Percentiles rank a stretch among this genome's conserved stretches.
Conservation (phyloP, 2,329 filamentous ascomycete species). For the Nectriaceae sp. region DNA sequence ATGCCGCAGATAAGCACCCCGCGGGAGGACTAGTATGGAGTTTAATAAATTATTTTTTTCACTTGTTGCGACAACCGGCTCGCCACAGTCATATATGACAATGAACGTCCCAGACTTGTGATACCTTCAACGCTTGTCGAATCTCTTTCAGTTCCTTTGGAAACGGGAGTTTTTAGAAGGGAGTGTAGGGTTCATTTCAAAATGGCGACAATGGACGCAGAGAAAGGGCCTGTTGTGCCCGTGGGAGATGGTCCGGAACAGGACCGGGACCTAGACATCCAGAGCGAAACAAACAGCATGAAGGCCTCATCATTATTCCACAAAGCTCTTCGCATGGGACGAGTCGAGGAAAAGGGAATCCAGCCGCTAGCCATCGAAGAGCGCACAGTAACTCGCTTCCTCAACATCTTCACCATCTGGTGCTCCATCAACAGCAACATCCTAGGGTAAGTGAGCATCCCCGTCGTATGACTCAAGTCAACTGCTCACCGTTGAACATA, state of each 20-base stretch:
- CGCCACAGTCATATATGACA: background rate
- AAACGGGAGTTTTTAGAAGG: no score
- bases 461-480: background rate
- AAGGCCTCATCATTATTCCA: conserved; percentile 30
- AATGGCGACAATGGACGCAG: conserved; percentile 14
- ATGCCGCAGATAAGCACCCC: conserved; percentile 20
- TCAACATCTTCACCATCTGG: conserved; percentile 51
- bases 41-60: conserved; percentile 15
- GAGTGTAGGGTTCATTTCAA: no score
- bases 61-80: background rate
- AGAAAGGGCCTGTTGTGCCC: conserved; percentile 11
- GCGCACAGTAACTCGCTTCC: conserved; percentile 41
- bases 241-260: conserved; percentile 9
- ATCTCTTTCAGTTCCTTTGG: no score
- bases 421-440: conserved; percentile 52
- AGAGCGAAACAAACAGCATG: conserved; percentile 30
- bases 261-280: conserved; percentile 22
- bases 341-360: conserved; percentile 47
- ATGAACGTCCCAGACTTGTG: background rate
- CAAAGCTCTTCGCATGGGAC: conserved; percentile 36
- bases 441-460: conserved; percentile 39
- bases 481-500: conserved; percentile 19
- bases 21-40: conserved; percentile 8
- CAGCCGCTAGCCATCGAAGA: conserved; percentile 45
- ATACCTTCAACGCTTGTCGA: no score